Conservation (phyloP, 148 eudicot genomes). For the Fallopia convolvulus region DNA sequence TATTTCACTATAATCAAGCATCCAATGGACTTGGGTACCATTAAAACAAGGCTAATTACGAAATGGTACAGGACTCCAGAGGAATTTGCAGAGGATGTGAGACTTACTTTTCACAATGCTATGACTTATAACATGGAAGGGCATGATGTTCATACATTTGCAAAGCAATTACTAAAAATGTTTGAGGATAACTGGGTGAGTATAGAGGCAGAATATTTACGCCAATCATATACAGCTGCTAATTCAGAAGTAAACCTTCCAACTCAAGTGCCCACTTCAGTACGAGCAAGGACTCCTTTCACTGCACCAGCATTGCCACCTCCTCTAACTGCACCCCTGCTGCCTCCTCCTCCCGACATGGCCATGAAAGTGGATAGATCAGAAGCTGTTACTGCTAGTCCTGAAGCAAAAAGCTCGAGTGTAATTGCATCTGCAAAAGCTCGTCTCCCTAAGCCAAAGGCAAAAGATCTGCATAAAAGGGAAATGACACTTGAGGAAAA, state of each 20-base stretch:
- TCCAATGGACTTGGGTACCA: conserved; percentile 98
- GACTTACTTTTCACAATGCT: conserved; percentile 62
- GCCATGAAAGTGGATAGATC: conserved; percentile 35
- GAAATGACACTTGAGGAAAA: conserved; percentile 90
- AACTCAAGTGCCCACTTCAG: conserved; percentile 38
- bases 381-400: conserved; percentile 37
- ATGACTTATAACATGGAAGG: conserved; percentile 88
- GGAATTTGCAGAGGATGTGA: conserved; percentile 42
- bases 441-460: conserved; percentile 74
- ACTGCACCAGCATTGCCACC: conserved; percentile 7
- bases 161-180: conserved; percentile 53
- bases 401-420: conserved; percentile 21
- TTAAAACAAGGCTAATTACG: conserved; percentile 58
- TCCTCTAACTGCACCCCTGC: conserved; percentile 27
- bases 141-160: conserved; percentile 86
- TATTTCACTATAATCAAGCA: conserved; percentile 67
- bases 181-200: conserved; percentile 85
- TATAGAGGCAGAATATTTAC: conserved; percentile 55
- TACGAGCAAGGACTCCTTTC: conserved; percentile 18
- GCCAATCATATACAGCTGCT: conserved; percentile 29
- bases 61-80: conserved; percentile 74
- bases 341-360: conserved; percentile 30
- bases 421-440: conserved; percentile 33
- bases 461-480: conserved; percentile 75
- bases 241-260: conserved; percentile 38